Conservation (phyloP, 2,329 filamentous ascomycete species). For the Fusarium coffeatum region DNA sequence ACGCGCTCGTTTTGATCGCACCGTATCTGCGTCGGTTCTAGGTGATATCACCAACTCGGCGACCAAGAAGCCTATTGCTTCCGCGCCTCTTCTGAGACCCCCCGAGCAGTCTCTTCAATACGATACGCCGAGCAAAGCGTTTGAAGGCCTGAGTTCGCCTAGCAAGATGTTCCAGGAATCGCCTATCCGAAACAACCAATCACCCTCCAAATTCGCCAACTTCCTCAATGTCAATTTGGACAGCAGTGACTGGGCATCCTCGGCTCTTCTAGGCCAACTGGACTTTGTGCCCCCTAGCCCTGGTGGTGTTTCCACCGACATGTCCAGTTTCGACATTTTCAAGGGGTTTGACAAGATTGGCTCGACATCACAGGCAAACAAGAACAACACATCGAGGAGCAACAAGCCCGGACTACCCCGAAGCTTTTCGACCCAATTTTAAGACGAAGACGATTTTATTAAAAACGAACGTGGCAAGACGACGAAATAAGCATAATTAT, state of each 20-base stretch:
- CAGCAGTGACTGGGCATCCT: constrained; percentile 52
- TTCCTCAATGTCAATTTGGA: constrained; percentile 53
- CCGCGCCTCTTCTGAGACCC: constrained; percentile 63
- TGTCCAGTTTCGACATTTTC: constrained; percentile 74
- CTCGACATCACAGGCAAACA: constrained; percentile 51
- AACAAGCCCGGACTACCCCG: constrained; percentile 48
- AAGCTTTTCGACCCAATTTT: constrained; percentile 51
- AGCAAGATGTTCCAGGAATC: constrained; percentile 61
- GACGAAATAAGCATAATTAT: constrained; percentile 42
- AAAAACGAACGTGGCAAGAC: constrained; percentile 29
- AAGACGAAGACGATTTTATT: constrained; percentile 8
- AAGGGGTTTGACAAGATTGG: constrained; percentile 83
- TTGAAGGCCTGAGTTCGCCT: constrained; percentile 66
- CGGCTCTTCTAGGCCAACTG: constrained; percentile 48
- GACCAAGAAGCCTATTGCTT: constrained; percentile 63
- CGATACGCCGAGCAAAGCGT: constrained; percentile 69
- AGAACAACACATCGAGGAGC: constrained; percentile 39
- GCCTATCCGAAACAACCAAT: constrained; percentile 51
- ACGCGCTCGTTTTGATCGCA: constrained; percentile 72
- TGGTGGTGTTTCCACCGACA: constrained; percentile 63
- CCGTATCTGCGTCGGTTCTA: constrained; percentile 71
- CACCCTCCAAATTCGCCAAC: constrained; percentile 63
- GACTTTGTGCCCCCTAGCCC: constrained; percentile 62
- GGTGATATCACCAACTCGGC: constrained; percentile 68
- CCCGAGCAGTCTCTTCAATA: constrained; percentile 56